Evolutionary conservation across 768 basidiomycete genomes (phyloP).

Genomic region (Pluteus cervinus): DNA sequence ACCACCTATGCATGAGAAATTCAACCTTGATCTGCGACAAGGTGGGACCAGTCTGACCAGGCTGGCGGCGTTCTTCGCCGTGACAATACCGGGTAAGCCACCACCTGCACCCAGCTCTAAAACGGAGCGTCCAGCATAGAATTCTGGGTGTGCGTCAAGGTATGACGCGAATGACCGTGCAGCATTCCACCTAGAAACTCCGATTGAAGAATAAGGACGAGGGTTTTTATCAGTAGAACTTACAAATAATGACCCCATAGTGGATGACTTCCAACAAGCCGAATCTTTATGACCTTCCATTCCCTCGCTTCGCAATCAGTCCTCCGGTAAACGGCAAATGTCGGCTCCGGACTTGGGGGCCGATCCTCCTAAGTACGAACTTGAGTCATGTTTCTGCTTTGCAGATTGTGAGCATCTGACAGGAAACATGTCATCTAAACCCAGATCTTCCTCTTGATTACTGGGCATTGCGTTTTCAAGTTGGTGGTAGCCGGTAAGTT

Average conservation of each 20-base stretch:
- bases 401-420: too few species aligned
- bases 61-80: conserved; percentile 61
- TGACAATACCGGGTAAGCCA: conserved; percentile 78
- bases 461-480: background rate
- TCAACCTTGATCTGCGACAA: background rate
- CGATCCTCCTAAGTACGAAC: too few species aligned
- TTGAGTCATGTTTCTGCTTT: conserved; percentile 61
- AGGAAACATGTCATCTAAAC: too few species aligned
- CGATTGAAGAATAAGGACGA: background rate
- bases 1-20: conserved; percentile 48
- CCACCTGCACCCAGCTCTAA: conserved; percentile 95
- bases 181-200: conserved; percentile 66
- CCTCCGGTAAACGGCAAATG: conserved; percentile 44
- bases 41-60: conserved; percentile 37
- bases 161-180: conserved; percentile 66
- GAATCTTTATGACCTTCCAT: conserved; percentile 47
- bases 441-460: conserved; percentile 5
- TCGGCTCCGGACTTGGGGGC: conserved; percentile 64
- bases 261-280: conserved; percentile 74
- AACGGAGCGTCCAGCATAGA: conserved; percentile 44
- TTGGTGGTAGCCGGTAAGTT: too few species aligned
- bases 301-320: too few species aligned
- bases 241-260: conserved; percentile 82
- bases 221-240: conserved; percentile 8
- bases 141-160: conserved; percentile 45